phyloP scores from a whole-genome alignment of 2,329 filamentous ascomycete genomes.

The Colletotrichum scovillei region DNA sequence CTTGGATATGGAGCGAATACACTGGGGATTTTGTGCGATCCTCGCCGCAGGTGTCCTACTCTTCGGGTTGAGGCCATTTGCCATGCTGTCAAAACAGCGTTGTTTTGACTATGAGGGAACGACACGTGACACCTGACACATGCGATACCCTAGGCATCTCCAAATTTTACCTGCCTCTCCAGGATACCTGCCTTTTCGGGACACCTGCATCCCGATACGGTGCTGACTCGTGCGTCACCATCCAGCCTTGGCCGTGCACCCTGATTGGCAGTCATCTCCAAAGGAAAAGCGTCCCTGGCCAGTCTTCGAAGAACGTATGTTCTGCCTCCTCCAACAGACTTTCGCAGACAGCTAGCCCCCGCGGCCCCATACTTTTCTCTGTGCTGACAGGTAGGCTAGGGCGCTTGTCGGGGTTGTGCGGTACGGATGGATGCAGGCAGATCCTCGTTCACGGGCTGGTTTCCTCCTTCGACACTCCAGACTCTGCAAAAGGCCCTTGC shows the following conservation, averaged over 20 bases:
- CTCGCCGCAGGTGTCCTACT: background rate
- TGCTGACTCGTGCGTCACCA: background rate
- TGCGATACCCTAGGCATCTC: background rate
- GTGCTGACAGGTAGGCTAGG: background rate
- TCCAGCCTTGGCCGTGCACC: too few relatives aligned
- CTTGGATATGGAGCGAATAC: background rate
- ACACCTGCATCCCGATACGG: background rate
- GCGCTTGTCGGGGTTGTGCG: background rate
- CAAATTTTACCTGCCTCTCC: too few relatives aligned
- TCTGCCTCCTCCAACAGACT: too few relatives aligned
- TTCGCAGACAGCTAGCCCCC: too few relatives aligned
- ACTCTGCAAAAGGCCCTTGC: background rate
- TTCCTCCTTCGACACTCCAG: background rate
- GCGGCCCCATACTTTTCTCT: background rate
- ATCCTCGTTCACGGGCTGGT: background rate
- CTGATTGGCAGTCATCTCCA: too few relatives aligned
- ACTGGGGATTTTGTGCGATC: background rate
- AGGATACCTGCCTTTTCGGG: background rate
- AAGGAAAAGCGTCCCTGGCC: too few relatives aligned
- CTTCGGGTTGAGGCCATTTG: background rate
- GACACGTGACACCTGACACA: background rate
- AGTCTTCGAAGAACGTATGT: too few relatives aligned
- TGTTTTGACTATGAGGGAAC: background rate
- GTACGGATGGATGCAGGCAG: background rate
- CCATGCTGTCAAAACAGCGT: conserved; percentile 2